Conservation (phyloP, 345 rosid genomes). For the Pseudoturritis turrita region DNA sequence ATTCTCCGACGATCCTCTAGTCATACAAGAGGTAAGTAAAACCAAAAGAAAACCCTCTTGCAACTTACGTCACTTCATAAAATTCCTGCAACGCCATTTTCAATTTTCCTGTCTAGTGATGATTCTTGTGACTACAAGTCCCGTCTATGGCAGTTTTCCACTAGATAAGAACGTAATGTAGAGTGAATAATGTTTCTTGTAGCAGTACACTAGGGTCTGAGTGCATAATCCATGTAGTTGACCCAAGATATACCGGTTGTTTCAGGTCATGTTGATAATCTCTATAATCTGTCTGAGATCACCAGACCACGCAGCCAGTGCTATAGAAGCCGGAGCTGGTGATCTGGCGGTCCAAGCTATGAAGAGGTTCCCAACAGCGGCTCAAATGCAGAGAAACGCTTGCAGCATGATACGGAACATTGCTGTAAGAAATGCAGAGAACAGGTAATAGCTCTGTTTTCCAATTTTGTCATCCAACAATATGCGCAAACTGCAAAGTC, state of each 20-base stretch:
- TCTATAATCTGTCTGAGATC: slow-evolving; percentile 80
- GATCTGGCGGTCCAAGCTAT: slow-evolving; percentile 83
- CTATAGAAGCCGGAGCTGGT: slow-evolving; percentile 94
- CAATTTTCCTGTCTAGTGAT: background rate
- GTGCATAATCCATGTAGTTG: background rate
- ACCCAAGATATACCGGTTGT: background rate
- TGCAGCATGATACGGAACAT: slow-evolving; percentile 94
- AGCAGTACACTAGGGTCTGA: background rate
- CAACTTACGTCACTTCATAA: background rate
- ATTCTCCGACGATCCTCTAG: slow-evolving; percentile 74
- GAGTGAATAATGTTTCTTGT: background rate
- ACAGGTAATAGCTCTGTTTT: slow-evolving; percentile 47
- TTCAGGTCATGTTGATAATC: slow-evolving; percentile 73
- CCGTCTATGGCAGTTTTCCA: background rate
- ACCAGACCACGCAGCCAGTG: slow-evolving; percentile 76
- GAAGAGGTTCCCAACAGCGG: slow-evolving; percentile 70
- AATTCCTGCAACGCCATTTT: background rate
- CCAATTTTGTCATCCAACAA: background rate
- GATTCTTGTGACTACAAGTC: background rate
- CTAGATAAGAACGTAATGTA: background rate
- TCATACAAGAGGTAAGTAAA: slow-evolving; percentile 74
- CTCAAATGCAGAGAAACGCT: slow-evolving; percentile 63
- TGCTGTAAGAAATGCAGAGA: slow-evolving; percentile 74
- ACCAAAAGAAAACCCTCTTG: background rate
- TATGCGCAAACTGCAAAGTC: background rate